Percentiles rank a stretch among this genome's conserved stretches.
phyloP scores from a whole-genome alignment of 352 stramenopile species.

The Hyaloperonospora arabidopsidis region DNA sequence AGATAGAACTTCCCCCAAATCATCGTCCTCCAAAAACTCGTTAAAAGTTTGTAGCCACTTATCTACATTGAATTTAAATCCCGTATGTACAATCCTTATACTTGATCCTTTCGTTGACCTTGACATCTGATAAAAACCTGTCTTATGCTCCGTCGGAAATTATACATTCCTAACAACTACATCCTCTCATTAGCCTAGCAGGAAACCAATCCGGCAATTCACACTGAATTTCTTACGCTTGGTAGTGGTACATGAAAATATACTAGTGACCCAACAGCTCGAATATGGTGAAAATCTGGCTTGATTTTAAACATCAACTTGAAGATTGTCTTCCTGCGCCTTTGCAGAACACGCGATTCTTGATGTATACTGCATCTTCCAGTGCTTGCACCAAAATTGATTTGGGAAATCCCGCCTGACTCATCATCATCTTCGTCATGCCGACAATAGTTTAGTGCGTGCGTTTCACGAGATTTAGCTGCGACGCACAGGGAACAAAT shows the following conservation, averaged over 20 bases:
- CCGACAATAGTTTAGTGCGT: no score
- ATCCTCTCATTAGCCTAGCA: constrained; percentile 7
- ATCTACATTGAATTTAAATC: constrained; percentile 6
- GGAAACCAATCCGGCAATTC: neutral
- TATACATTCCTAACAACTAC: constrained; percentile 10
- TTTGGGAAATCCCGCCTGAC: no score
- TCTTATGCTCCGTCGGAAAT: constrained; percentile 10
- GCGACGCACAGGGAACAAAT: no score
- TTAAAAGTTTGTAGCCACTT: constrained; percentile 9
- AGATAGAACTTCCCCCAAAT: no score
- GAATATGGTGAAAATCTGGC: no score
- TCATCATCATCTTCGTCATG: no score
- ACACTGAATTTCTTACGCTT: constrained; percentile 1
- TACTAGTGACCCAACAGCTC: neutral
- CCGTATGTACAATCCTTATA: constrained; percentile 8
- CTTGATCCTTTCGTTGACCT: constrained; percentile 13
- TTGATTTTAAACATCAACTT: no score
- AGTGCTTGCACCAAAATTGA: no score
- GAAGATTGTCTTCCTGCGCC: no score
- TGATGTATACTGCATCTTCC: no score
- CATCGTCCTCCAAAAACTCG: neutral
- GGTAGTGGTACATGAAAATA: neutral
- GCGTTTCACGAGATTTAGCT: no score
- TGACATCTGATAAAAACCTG: constrained; percentile 11
- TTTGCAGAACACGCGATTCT: no score